Evolutionary conservation across 768 basidiomycete genomes (phyloP).

Genomic region (Suillus brevipes): DNA sequence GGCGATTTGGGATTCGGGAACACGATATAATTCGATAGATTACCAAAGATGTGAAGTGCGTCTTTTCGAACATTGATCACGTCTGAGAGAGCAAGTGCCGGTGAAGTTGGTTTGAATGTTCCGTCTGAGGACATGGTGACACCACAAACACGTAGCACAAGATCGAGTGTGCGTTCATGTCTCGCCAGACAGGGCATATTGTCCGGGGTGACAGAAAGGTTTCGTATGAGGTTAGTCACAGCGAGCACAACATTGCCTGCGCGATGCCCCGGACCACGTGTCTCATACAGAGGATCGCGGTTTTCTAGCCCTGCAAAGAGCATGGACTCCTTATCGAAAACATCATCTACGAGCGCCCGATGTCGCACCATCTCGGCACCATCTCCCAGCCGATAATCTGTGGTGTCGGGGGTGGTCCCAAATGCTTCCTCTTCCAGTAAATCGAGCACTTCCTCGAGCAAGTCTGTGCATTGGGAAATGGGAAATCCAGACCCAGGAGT

Average conservation of each 20-base stretch:
- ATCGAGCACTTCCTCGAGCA: constrained; percentile 86
- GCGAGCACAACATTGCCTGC: constrained; percentile 63
- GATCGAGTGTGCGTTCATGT: constrained; percentile 61
- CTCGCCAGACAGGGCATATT: constrained; percentile 68
- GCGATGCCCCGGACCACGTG: constrained; percentile 60
- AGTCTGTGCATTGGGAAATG: constrained; percentile 71
- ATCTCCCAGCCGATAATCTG: constrained; percentile 28
- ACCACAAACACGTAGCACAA: constrained; percentile 69
- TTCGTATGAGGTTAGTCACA: constrained; percentile 80
- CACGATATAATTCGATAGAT: constrained; percentile 53
- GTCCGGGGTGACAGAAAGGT: constrained; percentile 74
- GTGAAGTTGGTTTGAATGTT: constrained; percentile 45
- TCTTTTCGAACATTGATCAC: constrained; percentile 76
- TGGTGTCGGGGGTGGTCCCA: constrained; percentile 40
- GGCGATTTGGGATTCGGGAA: constrained; percentile 44
- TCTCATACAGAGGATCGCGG: constrained; percentile 22
- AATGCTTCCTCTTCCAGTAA: constrained; percentile 84
- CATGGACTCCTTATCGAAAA: constrained; percentile 57
- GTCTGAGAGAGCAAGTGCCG: constrained; percentile 68
- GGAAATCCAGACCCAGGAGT: constrained; percentile 64
- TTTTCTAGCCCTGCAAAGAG: constrained; percentile 58
- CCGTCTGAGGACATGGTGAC: constrained; percentile 39
- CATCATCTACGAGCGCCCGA: constrained; percentile 57
- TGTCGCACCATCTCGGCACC: constrained; percentile 55
- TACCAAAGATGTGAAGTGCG: constrained; percentile 65